These are phyloP conservation scores for Erigeron canadensis DNA, from an alignment of 129 eudicot genomes.

Conservation along the genomic window DNA sequence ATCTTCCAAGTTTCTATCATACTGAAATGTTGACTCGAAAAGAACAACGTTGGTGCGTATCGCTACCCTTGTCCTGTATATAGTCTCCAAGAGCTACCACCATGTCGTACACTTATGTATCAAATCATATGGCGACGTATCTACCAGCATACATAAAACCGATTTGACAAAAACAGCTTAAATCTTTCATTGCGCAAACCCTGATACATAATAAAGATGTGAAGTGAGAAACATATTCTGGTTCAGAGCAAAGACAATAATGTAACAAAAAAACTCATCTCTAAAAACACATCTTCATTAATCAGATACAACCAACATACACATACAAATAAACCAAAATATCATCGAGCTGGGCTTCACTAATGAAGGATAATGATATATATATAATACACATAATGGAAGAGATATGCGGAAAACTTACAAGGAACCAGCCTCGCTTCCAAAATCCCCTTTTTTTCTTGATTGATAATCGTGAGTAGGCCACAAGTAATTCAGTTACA, in stretches of 20 bases:
- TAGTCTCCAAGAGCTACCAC: conserved; percentile 42
- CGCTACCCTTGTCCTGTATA: conserved; percentile 17
- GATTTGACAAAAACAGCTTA: neutral
- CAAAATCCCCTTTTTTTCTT: no score
- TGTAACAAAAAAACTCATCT: neutral
- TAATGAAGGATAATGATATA: no score
- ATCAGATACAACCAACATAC: no score
- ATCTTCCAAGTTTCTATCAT: no score
- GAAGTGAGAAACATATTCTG: neutral
- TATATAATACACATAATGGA: no score
- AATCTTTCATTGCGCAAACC: conserved; percentile 16
- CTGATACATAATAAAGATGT: neutral
- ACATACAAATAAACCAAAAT: no score
- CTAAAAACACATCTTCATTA: neutral
- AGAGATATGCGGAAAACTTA: no score
- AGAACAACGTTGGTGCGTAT: neutral
- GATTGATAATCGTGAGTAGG: no score
- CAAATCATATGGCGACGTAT: conserved; percentile 14
- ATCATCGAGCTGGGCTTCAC: neutral
- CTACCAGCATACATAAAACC: conserved; percentile 1
- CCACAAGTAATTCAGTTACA: no score
- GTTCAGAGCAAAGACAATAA: neutral
- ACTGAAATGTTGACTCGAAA: no score
- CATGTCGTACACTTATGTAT: conserved; percentile 39
- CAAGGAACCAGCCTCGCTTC: no score